Conservation (phyloP, 371 early-diverging fungal species). For the Mucor circinelloides region DNA sequence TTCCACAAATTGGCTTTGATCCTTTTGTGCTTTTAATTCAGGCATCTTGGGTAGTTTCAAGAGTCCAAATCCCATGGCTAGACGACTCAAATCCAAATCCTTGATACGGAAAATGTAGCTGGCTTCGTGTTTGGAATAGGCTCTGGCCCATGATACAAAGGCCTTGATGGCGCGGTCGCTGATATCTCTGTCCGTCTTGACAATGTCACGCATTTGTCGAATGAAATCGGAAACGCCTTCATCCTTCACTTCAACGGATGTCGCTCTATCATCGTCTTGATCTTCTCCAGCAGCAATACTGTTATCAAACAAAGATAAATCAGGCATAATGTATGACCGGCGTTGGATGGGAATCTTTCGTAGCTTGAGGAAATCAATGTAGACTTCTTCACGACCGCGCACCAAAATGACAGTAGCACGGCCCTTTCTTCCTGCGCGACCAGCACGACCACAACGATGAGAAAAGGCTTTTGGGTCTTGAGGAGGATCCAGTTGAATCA, state of each 20-base stretch:
- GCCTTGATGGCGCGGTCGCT: slow-evolving; percentile 79
- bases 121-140: slow-evolving; percentile 93
- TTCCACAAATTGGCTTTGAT: not conserved
- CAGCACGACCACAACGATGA: slow-evolving; percentile 99
- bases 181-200: slow-evolving; percentile 73
- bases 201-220: slow-evolving; percentile 51
- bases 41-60: slow-evolving; percentile 91
- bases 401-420: slow-evolving; percentile 84
- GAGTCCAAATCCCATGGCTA: slow-evolving; percentile 81
- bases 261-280: slow-evolving; percentile 45
- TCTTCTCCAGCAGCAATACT: not conserved
- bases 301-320: slow-evolving; percentile 25
- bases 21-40: slow-evolving; percentile 67
- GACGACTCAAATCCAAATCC: slow-evolving; percentile 73
- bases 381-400: slow-evolving; percentile 85
- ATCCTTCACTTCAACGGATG: slow-evolving; percentile 45
- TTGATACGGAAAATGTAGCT: slow-evolving; percentile 89
- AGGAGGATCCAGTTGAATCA: slow-evolving; percentile 96
- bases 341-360: slow-evolving; percentile 83
- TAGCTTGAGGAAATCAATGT: slow-evolving; percentile 82
- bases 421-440: slow-evolving; percentile 89
- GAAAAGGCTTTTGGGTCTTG: slow-evolving; percentile 96
- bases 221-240: slow-evolving; percentile 51
- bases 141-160: slow-evolving; percentile 87
- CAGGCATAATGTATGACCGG: slow-evolving; percentile 46